Evolutionary conservation across 140 eudicot genomes (phyloP).

Genomic region (Erigeron philadelphicus): DNA sequence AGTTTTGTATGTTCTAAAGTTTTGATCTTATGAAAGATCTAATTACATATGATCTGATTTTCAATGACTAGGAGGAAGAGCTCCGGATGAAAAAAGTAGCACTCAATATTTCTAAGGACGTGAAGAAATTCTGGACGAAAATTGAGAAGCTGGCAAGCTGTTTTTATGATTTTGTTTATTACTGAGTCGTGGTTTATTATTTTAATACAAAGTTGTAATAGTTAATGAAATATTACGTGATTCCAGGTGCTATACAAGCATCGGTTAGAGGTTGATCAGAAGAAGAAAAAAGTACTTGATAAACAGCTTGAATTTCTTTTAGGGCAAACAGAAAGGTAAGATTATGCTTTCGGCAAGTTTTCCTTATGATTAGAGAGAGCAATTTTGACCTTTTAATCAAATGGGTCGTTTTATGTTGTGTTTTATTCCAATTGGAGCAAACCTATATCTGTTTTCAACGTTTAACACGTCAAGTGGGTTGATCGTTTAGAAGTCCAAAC

Average conservation of each 20-base stretch:
- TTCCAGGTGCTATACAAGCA: conserved; percentile 89
- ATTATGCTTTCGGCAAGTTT: neutral
- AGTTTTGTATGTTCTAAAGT: neutral
- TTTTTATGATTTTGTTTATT: conserved; percentile 22
- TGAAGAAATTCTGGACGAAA: conserved; percentile 93
- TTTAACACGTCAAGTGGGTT: no score
- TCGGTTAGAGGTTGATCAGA: conserved; percentile 84
- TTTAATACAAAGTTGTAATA: conserved; percentile 12
- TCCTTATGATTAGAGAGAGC: neutral
- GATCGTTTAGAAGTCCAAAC: no score
- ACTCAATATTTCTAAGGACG: conserved; percentile 87
- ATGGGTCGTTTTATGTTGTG: neutral
- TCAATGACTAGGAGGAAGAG: conserved; percentile 78
- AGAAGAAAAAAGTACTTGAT: conserved; percentile 89
- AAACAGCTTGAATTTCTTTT: conserved; percentile 93
- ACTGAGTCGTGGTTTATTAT: neutral
- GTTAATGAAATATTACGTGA: conserved; percentile 8
- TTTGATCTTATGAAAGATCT: neutral
- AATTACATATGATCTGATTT: neutral
- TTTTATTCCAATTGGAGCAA: neutral
- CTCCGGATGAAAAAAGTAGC: conserved; percentile 89
- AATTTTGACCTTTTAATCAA: neutral
- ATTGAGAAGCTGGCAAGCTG: conserved; percentile 93
- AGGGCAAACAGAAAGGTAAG: conserved; percentile 68
- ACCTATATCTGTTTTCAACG: neutral